Percentiles rank a stretch among this genome's conserved stretches.
phyloP scores from a whole-genome alignment of 805 yeast species.

The Candida sphagnicola region DNA sequence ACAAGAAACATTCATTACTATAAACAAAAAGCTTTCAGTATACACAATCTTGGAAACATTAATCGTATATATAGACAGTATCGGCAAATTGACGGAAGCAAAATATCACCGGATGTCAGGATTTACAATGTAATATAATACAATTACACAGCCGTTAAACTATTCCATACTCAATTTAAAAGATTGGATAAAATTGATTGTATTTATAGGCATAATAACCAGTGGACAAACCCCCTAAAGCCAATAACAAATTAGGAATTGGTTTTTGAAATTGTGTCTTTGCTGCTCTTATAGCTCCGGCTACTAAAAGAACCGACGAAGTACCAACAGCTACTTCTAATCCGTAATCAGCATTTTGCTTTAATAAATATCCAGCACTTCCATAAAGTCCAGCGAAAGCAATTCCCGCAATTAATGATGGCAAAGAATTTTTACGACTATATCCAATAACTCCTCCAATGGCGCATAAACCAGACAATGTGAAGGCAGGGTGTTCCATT shows the following conservation, averaged over 20 bases:
- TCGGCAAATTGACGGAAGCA: too few species aligned
- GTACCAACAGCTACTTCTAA: conserved; percentile 75
- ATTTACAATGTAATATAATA: too few species aligned
- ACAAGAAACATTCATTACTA: background rate
- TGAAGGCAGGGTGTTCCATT: conserved; percentile 76
- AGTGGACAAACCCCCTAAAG: conserved; percentile 60
- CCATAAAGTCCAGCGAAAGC: conserved; percentile 58
- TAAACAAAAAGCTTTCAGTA: too few species aligned
- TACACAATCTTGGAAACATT: too few species aligned
- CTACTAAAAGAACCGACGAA: conserved; percentile 59
- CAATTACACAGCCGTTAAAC: too few species aligned
- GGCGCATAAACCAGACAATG: conserved; percentile 65
- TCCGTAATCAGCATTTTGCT: conserved; percentile 73
- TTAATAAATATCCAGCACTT: conserved; percentile 70
- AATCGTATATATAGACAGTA: background rate
- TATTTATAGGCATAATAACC: conserved; percentile 73
- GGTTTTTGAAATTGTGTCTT: conserved; percentile 63
- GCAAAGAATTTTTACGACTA: conserved; percentile 63
- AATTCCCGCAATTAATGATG: conserved; percentile 77
- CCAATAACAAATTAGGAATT: conserved; percentile 63
- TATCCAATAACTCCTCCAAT: conserved; percentile 72
- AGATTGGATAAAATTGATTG: conserved; percentile 56
- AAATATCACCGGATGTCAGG: too few species aligned
- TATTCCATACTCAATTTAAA: too few species aligned
- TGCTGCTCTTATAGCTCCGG: conserved; percentile 69